Conservation (phyloP, 2,329 filamentous ascomycete species). For the Fusarium sp. region DNA sequence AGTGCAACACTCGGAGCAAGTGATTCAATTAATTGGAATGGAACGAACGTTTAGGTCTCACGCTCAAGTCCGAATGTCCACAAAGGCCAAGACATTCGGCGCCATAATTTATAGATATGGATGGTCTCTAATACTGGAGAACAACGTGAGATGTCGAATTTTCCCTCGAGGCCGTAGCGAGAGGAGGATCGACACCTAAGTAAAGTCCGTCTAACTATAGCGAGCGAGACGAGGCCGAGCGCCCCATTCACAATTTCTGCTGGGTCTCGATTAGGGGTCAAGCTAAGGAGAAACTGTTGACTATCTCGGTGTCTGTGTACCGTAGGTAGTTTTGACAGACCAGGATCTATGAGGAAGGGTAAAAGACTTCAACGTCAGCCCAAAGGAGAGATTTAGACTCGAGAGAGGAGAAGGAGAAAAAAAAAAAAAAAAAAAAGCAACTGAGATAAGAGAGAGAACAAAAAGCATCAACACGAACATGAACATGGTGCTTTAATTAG, state of each 20-base stretch:
- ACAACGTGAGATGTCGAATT: conserved; percentile 18
- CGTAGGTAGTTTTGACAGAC: conserved; percentile 24
- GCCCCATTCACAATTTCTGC: conserved; percentile 2
- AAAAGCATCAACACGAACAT: background rate
- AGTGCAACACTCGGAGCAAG: background rate
- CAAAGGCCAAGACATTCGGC: conserved; percentile 13
- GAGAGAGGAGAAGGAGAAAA: background rate
- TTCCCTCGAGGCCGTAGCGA: conserved; percentile 24
- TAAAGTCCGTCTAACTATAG: conserved; percentile 1
- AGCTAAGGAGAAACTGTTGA: conserved; percentile 9
- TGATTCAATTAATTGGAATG: background rate
- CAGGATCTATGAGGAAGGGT: background rate
- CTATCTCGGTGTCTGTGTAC: conserved; percentile 13
- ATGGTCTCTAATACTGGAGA: background rate
- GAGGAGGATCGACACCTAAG: conserved; percentile 37
- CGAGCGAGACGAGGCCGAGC: conserved; percentile 20
- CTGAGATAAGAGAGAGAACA: conserved; percentile 3
- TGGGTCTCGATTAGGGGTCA: background rate
- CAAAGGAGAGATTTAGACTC: background rate
- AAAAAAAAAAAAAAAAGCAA: background rate
- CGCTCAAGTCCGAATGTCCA: conserved; percentile 4
- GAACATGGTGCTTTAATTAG: conserved; percentile 34
- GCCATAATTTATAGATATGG: conserved; percentile 6
- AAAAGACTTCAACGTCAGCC: background rate
- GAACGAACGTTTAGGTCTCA: background rate